A percentile compares a stretch with the other conserved stretches of the same genome.
Conservation (phyloP, 441 rosid species). For the Macaranga tanarius region DNA sequence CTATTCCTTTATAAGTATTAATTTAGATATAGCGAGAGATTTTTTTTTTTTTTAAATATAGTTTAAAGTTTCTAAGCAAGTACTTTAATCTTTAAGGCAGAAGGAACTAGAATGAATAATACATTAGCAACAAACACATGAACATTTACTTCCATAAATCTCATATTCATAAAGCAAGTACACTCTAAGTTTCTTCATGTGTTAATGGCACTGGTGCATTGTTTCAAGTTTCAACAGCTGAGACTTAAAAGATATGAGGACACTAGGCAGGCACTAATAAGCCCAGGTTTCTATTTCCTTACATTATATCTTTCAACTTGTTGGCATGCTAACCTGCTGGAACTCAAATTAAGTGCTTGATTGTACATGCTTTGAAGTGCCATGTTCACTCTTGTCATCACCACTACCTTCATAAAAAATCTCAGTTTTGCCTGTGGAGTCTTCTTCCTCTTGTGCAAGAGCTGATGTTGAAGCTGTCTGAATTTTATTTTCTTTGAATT, state of each 20-base stretch:
- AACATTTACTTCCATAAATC: too few relatives aligned
- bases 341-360: conserved; percentile 12
- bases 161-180: background rate
- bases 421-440: conserved; percentile 60
- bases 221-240: background rate
- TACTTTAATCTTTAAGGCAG: too few relatives aligned
- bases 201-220: background rate
- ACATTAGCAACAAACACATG: too few relatives aligned
- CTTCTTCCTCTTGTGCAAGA: conserved; percentile 58
- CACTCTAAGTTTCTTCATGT: background rate
- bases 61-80: too few relatives aligned
- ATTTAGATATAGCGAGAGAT: too few relatives aligned
- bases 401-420: conserved; percentile 54
- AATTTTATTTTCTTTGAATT: conserved; percentile 84
- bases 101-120: too few relatives aligned
- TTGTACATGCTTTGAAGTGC: conserved; percentile 32
- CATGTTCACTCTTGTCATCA: conserved; percentile 38
- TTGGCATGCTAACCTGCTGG: background rate
- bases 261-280: background rate
- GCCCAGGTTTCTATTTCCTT: background rate
- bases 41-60: too few relatives aligned
- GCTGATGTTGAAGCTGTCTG: conserved; percentile 68
- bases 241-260: background rate
- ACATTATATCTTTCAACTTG: background rate
- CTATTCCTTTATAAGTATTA: too few relatives aligned